A percentile compares a stretch with the other conserved stretches of the same genome.
phyloP scores from a whole-genome alignment of 768 basidiomycete species.

The Tephrocybe rancida region DNA sequence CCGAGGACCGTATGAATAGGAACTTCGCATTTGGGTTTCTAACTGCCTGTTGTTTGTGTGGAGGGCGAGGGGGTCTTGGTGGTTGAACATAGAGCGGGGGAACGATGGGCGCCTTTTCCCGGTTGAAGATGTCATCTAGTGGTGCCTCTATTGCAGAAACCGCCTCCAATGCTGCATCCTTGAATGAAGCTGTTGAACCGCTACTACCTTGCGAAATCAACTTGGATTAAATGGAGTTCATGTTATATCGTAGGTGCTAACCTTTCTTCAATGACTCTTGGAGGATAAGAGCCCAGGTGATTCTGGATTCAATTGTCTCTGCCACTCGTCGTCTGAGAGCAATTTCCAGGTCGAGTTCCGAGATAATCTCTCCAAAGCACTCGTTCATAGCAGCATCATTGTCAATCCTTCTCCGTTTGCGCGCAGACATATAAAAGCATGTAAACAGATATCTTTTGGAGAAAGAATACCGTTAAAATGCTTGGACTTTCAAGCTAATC shows the following conservation, averaged over 20 bases:
- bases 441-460: neutral
- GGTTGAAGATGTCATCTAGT: conserved; percentile 37
- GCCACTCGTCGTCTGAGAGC: conserved; percentile 41
- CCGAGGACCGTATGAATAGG: conserved; percentile 39
- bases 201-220: conserved; percentile 11
- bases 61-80: conserved; percentile 23
- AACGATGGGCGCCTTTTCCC: conserved; percentile 25
- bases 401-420: conserved; percentile 20
- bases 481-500: too few species aligned
- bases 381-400: neutral
- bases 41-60: conserved; percentile 23
- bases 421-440: conserved; percentile 15
- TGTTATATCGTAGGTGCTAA: conserved; percentile 13
- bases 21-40: conserved; percentile 30
- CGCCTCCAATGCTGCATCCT: conserved; percentile 43
- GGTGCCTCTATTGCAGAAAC: conserved; percentile 41
- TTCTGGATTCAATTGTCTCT: conserved; percentile 43
- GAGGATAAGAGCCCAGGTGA: conserved; percentile 49
- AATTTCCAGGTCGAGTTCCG: conserved; percentile 52
- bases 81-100: conserved; percentile 20
- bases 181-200: conserved; percentile 31
- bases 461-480: too few species aligned
- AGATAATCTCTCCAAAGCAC: conserved; percentile 24
- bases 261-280: conserved; percentile 38
- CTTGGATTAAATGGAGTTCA: neutral